Evolutionary conservation across 345 rosid genomes (phyloP).

Genomic region (Eutrema yunnanense): DNA sequence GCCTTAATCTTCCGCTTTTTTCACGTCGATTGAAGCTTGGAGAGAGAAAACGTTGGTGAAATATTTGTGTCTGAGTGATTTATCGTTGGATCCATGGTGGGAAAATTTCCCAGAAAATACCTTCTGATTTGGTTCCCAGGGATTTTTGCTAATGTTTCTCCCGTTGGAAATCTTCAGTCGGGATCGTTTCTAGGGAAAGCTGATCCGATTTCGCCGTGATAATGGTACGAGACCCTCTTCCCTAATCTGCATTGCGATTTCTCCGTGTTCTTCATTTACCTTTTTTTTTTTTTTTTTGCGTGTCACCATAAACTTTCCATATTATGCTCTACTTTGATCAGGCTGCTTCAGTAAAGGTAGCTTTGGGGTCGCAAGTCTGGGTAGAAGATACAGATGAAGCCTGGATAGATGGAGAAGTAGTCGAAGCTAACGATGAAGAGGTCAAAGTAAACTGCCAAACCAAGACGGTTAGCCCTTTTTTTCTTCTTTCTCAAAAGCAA

Average conservation of each 20-base stretch:
- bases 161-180: constrained; percentile 14
- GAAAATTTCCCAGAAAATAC: constrained; percentile 4
- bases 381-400: constrained; percentile 72
- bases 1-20: not conserved
- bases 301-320: not conserved
- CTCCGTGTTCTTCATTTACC: not conserved
- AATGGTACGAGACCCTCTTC: constrained; percentile 19
- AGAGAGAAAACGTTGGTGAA: not conserved
- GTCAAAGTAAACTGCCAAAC: constrained; percentile 57
- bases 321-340: constrained; percentile 13
- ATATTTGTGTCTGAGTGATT: not conserved
- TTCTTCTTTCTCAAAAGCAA: not conserved
- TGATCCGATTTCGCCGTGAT: constrained; percentile 13
- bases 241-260: constrained; percentile 20
- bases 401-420: constrained; percentile 91
- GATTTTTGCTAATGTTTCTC: constrained; percentile 4
- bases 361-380: constrained; percentile 82
- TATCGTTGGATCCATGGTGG: constrained; percentile 24
- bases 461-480: constrained; percentile 47
- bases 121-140: constrained; percentile 3
- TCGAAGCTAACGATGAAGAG: constrained; percentile 48
- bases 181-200: constrained; percentile 8
- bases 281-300: not conserved
- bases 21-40: constrained; percentile 13
- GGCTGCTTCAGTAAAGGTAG: constrained; percentile 49